Percentiles rank a stretch among this genome's conserved stretches.
Conservation (phyloP, 495 filamentous ascomycete species). For the Podospora comata region DNA sequence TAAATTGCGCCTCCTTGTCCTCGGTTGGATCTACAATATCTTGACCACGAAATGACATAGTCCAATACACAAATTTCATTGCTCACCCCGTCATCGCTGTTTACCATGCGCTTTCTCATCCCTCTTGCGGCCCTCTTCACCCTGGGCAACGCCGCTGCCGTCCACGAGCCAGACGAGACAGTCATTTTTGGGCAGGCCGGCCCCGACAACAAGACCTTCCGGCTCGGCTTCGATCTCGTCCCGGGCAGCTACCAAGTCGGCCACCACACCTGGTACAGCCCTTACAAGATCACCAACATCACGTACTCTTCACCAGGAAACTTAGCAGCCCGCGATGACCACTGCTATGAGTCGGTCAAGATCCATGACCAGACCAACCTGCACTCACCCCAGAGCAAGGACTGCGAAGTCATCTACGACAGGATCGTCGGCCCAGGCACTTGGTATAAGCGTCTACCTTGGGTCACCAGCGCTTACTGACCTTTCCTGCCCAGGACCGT, state of each 20-base stretch:
- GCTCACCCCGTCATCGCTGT: neutral
- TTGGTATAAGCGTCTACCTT: neutral
- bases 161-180: neutral
- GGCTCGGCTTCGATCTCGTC: conserved; percentile 17
- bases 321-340: neutral
- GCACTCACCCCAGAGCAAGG: neutral
- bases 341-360: neutral
- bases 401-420: neutral
- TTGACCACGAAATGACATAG: no score
- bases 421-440: neutral
- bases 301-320: neutral
- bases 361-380: neutral
- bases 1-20: no score
- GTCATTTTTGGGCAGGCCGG: neutral
- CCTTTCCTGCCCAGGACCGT: neutral
- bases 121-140: neutral
- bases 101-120: neutral
- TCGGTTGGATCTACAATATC: no score
- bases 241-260: neutral
- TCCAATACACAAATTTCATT: no score
- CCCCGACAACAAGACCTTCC: conserved; percentile 15
- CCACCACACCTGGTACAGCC: neutral
- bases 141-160: neutral
- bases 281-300: neutral
- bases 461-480: neutral